Evolutionary conservation across 805 yeast species (phyloP).

Genomic region (Ogataea minuta): DNA sequence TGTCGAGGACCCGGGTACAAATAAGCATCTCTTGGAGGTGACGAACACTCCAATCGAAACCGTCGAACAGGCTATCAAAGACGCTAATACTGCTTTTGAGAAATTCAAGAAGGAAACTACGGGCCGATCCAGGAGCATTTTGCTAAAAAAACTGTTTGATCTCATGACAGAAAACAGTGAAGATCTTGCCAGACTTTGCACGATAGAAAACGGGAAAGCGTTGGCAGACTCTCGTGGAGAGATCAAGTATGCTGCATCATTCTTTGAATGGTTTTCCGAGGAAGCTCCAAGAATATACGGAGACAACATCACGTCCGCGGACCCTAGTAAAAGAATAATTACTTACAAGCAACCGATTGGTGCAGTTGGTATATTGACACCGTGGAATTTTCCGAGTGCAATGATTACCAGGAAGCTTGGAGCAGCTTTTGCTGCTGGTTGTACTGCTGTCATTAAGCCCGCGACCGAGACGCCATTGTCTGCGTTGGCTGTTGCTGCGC

Average conservation of each 20-base stretch:
- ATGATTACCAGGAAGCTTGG: constrained; percentile 75
- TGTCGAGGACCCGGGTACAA: constrained; percentile 76
- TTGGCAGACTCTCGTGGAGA: constrained; percentile 71
- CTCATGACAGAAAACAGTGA: constrained; percentile 56
- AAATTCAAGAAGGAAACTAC: constrained; percentile 48
- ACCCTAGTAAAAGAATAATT: constrained; percentile 47
- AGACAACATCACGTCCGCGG: constrained; percentile 58
- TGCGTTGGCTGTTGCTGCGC: constrained; percentile 63
- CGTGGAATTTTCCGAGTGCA: constrained; percentile 84
- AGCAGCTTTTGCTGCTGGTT: constrained; percentile 78
- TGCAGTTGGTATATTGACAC: constrained; percentile 74
- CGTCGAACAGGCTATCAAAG: constrained; percentile 50
- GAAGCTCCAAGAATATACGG: constrained; percentile 74
- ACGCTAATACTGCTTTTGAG: constrained; percentile 53
- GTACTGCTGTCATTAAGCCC: constrained; percentile 75
- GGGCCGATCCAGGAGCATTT: constrained; percentile 52
- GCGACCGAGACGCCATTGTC: constrained; percentile 74
- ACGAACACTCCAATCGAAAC: constrained; percentile 52
- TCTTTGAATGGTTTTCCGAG: constrained; percentile 88
- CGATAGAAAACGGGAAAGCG: constrained; percentile 76
- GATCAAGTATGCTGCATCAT: constrained; percentile 63
- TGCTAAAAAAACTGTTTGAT: constrained; percentile 51
- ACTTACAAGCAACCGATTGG: constrained; percentile 76
- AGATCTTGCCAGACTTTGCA: constrained; percentile 63
- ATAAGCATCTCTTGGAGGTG: constrained; percentile 49